Evolutionary conservation across 176 grass and related monocot species (phyloP).

Genomic region (Tuctoria greenei): DNA sequence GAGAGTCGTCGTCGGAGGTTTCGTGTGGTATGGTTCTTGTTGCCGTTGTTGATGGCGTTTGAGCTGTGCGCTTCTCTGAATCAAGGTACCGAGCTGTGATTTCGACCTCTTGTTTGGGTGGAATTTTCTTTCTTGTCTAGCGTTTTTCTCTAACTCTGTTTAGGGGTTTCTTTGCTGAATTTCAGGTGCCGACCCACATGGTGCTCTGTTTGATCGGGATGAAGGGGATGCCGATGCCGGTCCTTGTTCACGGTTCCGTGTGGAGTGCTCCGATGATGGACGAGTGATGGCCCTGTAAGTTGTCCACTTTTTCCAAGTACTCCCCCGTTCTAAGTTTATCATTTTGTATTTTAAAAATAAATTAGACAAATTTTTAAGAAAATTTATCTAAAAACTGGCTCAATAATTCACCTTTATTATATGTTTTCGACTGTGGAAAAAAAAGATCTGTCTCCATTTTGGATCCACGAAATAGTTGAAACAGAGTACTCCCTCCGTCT

Average conservation of each 20-base stretch:
- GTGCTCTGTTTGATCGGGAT: constrained; percentile 46
- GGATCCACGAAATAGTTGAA: neutral
- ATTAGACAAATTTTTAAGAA: too few species aligned
- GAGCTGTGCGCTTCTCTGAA: constrained; percentile 49
- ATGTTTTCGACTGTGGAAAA: neutral
- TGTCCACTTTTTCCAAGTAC: neutral
- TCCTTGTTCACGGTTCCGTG: constrained; percentile 59
- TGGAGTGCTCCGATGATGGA: constrained; percentile 58
- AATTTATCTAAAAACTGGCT: neutral
- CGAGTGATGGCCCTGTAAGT: constrained; percentile 66
- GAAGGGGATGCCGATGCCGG: constrained; percentile 15
- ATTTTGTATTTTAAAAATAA: too few species aligned
- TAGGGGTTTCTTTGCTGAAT: constrained; percentile 25
- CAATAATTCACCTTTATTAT: neutral
- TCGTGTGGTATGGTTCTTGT: constrained; percentile 24
- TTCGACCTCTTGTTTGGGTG: neutral
- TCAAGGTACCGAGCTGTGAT: constrained; percentile 41
- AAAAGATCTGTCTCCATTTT: neutral
- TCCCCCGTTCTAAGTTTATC: too few species aligned
- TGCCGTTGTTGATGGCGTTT: constrained; percentile 47
- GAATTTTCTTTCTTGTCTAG: neutral
- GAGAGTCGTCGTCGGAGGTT: constrained; percentile 29
- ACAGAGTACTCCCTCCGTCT: too few species aligned
- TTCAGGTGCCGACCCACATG: constrained; percentile 53
- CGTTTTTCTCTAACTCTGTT: constrained; percentile 12